phyloP scores from a whole-genome alignment of 352 stramenopile genomes.

The Phytophthora ohioensis region DNA sequence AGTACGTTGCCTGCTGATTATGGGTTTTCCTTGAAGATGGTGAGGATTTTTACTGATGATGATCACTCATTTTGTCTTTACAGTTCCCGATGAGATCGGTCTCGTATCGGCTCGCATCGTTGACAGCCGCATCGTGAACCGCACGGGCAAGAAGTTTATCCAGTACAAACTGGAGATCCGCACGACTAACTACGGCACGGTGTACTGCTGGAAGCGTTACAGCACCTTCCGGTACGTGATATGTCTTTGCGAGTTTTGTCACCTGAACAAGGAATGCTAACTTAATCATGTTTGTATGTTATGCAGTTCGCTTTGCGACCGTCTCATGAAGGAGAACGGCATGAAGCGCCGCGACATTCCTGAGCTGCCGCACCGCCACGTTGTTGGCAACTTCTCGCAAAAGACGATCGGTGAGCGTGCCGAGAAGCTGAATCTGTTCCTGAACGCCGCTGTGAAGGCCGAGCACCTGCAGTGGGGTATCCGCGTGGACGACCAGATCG shows the following conservation, averaged over 20 bases:
- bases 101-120: conserved; percentile 86
- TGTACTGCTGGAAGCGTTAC: conserved; percentile 92
- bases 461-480: conserved; percentile 91
- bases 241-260: neutral
- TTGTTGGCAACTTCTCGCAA: conserved; percentile 87
- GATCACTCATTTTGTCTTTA: conserved; percentile 13
- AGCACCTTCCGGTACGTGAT: conserved; percentile 82
- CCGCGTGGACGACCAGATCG: conserved; percentile 88
- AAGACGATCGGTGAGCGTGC: conserved; percentile 84
- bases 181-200: conserved; percentile 89
- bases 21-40: conserved; percentile 17
- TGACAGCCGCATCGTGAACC: conserved; percentile 86
- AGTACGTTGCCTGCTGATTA: conserved; percentile 57
- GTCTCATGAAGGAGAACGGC: conserved; percentile 86
- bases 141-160: conserved; percentile 89
- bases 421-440: conserved; percentile 88
- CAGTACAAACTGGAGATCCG: conserved; percentile 92
- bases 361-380: conserved; percentile 83
- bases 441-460: conserved; percentile 76
- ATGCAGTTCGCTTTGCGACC: conserved; percentile 78
- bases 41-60: conserved; percentile 27
- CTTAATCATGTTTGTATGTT: neutral
- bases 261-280: conserved; percentile 2
- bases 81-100: conserved; percentile 85
- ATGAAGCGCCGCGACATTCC: conserved; percentile 88